Evolutionary conservation across 805 yeast genomes (phyloP).

Genomic region (Myxozyma kluyveri): DNA sequence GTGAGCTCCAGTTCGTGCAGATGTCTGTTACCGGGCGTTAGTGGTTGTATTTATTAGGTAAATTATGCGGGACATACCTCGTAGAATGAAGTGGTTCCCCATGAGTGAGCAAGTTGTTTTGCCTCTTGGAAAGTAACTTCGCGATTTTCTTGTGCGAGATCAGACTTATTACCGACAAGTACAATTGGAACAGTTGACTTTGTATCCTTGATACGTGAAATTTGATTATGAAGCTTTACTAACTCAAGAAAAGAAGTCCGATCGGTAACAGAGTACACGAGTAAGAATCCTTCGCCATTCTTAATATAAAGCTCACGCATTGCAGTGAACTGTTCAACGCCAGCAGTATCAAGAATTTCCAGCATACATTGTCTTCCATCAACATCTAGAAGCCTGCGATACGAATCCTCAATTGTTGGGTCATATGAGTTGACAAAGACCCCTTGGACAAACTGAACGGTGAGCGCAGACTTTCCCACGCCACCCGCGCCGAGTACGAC

Average conservation of each 20-base stretch:
- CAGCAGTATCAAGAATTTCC: conserved; percentile 90
- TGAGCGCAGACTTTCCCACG: conserved; percentile 64
- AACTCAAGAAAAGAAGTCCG: conserved; percentile 74
- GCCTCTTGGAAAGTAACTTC: conserved; percentile 26
- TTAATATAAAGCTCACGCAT: conserved; percentile 68
- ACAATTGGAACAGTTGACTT: conserved; percentile 70
- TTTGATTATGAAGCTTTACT: conserved; percentile 78
- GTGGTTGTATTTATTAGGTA: not conserved
- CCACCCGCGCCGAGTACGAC: conserved; percentile 97
- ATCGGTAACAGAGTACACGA: conserved; percentile 82
- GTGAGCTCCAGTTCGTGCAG: conserved; percentile 24
- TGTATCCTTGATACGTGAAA: conserved; percentile 74
- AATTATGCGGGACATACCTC: conserved; percentile 11
- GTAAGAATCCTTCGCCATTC: conserved; percentile 83
- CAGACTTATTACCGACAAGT: conserved; percentile 88
- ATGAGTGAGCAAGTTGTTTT: conserved; percentile 12
- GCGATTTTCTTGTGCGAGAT: conserved; percentile 36
- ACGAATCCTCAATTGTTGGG: conserved; percentile 96
- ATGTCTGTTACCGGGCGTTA: conserved; percentile 9
- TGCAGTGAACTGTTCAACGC: conserved; percentile 93
- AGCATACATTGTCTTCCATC: conserved; percentile 86
- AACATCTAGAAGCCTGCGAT: conserved; percentile 80
- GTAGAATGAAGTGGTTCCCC: conserved; percentile 26
- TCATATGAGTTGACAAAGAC: conserved; percentile 52
- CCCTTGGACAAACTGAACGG: conserved; percentile 28